Evolutionary conservation across 169 alveolate species (phyloP).

Genomic region (Babesia bigemina): DNA sequence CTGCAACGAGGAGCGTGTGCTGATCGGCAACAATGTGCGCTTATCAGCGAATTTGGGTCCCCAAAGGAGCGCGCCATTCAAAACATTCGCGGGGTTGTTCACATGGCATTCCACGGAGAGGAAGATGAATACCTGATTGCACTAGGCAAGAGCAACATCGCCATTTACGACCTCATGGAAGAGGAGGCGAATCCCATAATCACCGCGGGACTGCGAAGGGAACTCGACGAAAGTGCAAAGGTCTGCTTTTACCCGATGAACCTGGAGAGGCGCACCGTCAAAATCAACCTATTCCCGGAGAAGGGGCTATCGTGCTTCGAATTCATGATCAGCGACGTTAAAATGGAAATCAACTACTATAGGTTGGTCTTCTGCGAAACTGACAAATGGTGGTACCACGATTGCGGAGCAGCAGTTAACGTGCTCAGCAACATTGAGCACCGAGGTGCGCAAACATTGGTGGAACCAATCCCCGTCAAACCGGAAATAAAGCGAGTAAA

Average conservation of each 20-base stretch:
- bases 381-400: constrained; percentile 38
- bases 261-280: constrained; percentile 9
- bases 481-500: neutral
- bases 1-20: constrained; percentile 3
- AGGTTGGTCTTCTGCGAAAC: constrained; percentile 23
- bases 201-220: constrained; percentile 6
- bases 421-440: constrained; percentile 14
- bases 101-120: constrained; percentile 12
- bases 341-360: constrained; percentile 34
- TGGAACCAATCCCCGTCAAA: neutral
- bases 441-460: neutral
- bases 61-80: neutral
- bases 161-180: constrained; percentile 15
- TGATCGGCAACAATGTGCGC: too few relatives aligned
- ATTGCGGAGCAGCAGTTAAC: constrained; percentile 15
- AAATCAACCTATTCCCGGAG: neutral
- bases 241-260: constrained; percentile 12
- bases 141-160: constrained; percentile 7
- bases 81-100: neutral
- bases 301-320: constrained; percentile 28
- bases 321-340: constrained; percentile 13
- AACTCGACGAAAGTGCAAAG: neutral
- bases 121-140: constrained; percentile 25
- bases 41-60: too few relatives aligned
- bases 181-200: constrained; percentile 10